Base-by-base conservation (phyloP, 768 basidiomycete genomes). In the Boletus coccyginus region DNA sequence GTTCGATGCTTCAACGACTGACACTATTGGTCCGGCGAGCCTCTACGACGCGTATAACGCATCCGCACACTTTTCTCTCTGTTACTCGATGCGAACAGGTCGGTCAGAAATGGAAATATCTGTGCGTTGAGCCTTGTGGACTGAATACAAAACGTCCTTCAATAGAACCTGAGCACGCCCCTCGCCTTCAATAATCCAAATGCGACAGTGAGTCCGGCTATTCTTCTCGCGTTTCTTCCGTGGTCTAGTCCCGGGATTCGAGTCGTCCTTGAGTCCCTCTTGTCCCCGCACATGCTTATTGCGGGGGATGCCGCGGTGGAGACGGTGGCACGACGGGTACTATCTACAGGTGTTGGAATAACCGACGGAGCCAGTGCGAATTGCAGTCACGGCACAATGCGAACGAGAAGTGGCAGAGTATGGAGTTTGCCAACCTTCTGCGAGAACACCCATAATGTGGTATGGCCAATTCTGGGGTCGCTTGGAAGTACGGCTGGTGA, bases 381-480 rank as follows among this genome's bases (percentile, higher is more conserved):
- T 24, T 6, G 54, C 48, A 14, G 24, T 51, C 9, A 1, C 1
- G 13, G 8, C 2, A 27, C 17, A 4, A 16, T 13, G 10, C 5
- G 21, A 12, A 12, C 16, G 17, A 10, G 35, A 16, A 7, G 31
- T 3, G 5, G 9, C 7, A 0, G 38, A 8, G 13, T 52, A 1
- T 1, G 41, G 17, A 0, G 57, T 58, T 29, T 32, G 57, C 39
- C 38, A 59, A 9, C 5, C 1, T 52, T 58, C 57, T 16, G 32
- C 38, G 7, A 45, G 44, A 0, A 2, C 33, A 24, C 57, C 57
- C 57, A 58, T 58, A 19, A 29, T 39, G 14, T 36, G 7, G 17
- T n/a, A 17, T 5, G 39, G 14, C n/a, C 17, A 11, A 10, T 3
- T 17, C n/a, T n/a, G 13, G 17, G 17, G 1, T n/a, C 39, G n/a